Evolutionary conservation across 2,329 filamentous ascomycete genomes (phyloP), one percentile per base, ranked within the genome.

Genomic region (Proliferodiscus dingleyae): DNA sequence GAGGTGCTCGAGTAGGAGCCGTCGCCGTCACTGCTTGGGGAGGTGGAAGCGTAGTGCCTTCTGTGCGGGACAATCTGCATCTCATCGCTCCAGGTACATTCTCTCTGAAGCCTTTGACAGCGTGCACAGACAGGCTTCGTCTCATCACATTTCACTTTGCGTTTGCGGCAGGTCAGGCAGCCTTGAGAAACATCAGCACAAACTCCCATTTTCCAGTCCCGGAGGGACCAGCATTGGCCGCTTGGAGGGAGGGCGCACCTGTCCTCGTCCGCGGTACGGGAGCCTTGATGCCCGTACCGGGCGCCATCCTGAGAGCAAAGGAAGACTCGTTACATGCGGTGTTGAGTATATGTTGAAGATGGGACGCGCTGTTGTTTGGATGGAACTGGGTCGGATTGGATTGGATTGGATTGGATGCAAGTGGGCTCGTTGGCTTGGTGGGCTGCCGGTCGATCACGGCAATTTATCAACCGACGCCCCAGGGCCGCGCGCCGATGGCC

Each of bases 101-200:
- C 53, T 38, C 55, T 41, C 40, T 61, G 51, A 7, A 62, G 53
- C 13, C 59, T 49, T 7, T 51, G 38, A 40, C 61, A 64, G 9
- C 61, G 47, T 10, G 68, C 69, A 81, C 80, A 84, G 59, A 75
- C 71, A 13, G 80, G 80, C 55, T 83, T 84, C 15, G 74, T 72
- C 63, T 85, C 81, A 56, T 85, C 81, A 54, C 81, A 85, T 66
- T 85, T 85, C 71, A 85, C 84, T 70, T 85, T 85, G 44, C 81
- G 71, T 61, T 79, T 82, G 40, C 81, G 73, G 59, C 81, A 85
- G 8, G 81, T 85, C 45, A 83, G 75, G 54, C 78, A 85, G 3
- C 81, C 81, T 16, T 79, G 82, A 64, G 18, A 37, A 1, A 21
- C 9, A 11, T 28, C 29, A 6, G 18, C 32, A 33, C n/a, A 24